A percentile compares a stretch with the other conserved stretches of the same genome.
Conservation (phyloP, 2,329 filamentous ascomycete species). For the Dactylonectria estremocensis region DNA sequence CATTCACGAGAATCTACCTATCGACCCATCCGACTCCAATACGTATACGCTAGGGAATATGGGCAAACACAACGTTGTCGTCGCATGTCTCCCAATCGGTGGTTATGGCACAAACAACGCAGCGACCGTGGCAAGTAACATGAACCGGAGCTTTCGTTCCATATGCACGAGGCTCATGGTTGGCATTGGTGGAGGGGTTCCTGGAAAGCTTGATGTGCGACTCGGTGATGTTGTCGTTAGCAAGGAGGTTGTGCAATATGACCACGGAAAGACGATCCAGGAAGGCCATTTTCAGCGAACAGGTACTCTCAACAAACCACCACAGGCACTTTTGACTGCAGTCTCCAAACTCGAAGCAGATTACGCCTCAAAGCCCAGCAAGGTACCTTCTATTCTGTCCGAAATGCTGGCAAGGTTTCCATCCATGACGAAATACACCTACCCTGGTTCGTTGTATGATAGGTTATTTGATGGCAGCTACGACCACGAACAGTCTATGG, state of each 20-base stretch:
- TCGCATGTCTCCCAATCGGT: too few species aligned
- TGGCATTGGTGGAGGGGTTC: constrained; percentile 49
- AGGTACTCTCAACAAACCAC: constrained; percentile 16
- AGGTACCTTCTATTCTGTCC: too few species aligned
- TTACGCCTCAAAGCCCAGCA: constrained; percentile 12
- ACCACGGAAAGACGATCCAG: constrained; percentile 35
- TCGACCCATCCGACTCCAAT: too few species aligned
- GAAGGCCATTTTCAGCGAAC: constrained; percentile 29
- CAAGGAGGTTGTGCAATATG: constrained; percentile 38
- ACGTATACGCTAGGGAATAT: too few species aligned
- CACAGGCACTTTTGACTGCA: constrained; percentile 11
- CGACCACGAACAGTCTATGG: background rate
- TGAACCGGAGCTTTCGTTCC: too few species aligned
- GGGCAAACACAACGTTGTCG: too few species aligned
- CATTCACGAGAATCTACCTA: too few species aligned
- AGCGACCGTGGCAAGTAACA: too few species aligned
- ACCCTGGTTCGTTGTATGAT: too few species aligned
- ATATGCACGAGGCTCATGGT: constrained; percentile 41
- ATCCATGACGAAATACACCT: too few species aligned
- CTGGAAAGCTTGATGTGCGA: constrained; percentile 30
- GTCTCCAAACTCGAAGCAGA: constrained; percentile 27
- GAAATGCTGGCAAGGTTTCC: too few species aligned
- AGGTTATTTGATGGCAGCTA: constrained; percentile 11
- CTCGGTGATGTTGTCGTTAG: constrained; percentile 43
- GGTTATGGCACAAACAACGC: too few species aligned